Evolutionary conservation across 2,329 filamentous ascomycete genomes (phyloP).

Genomic region (Aphanocladium album): DNA sequence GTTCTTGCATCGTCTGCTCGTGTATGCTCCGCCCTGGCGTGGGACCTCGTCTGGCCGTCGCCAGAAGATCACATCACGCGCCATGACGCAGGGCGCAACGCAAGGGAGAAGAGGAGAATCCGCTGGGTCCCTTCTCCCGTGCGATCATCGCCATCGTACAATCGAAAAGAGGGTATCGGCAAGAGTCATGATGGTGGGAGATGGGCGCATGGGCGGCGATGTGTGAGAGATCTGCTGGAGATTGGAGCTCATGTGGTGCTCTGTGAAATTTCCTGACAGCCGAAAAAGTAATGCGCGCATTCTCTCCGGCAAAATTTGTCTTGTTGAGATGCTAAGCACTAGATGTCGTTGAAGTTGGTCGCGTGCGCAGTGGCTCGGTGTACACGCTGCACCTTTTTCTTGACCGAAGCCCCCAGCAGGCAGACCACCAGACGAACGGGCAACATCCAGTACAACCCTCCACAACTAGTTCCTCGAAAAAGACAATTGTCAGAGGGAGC

Average conservation of each 20-base stretch:
- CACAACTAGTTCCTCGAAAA: no score
- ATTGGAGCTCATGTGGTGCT: neutral
- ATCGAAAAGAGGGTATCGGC: neutral
- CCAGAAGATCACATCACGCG: neutral
- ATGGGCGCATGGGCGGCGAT: neutral
- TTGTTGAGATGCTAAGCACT: neutral
- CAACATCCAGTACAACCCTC: neutral
- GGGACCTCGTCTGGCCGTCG: neutral
- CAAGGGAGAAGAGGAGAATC: neutral
- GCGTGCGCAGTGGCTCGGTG: neutral
- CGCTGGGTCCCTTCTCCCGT: neutral
- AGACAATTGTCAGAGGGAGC: neutral
- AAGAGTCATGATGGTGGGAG: conserved; percentile 6
- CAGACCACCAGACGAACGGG: neutral
- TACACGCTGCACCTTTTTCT: neutral
- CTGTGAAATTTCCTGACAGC: neutral
- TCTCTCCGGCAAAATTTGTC: neutral
- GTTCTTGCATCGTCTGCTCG: neutral
- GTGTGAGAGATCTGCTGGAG: neutral
- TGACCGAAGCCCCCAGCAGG: neutral
- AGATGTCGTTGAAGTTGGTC: neutral
- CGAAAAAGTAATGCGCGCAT: no score
- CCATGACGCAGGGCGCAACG: neutral
- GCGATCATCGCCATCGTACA: conserved; percentile 8
- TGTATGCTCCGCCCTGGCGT: conserved; percentile 4